phyloP scores from a whole-genome alignment of 352 stramenopile genomes.

The Phytophthora sp. region DNA sequence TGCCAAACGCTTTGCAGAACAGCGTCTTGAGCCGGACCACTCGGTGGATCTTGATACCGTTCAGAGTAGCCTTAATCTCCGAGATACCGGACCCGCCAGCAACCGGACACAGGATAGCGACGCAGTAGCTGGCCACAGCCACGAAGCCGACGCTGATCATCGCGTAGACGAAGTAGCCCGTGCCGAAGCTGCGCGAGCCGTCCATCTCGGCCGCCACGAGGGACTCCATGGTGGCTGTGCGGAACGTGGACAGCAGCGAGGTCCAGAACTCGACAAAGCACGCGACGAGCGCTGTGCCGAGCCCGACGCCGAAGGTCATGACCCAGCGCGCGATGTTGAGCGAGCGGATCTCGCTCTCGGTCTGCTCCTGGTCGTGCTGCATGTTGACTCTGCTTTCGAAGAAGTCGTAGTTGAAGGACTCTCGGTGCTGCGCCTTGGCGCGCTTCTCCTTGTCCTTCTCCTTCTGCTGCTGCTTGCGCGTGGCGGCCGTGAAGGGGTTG shows the following conservation, averaged over 20 bases:
- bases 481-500: slow-evolving; percentile 33
- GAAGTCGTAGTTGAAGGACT: slow-evolving; percentile 90
- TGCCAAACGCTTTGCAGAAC: slow-evolving; percentile 94
- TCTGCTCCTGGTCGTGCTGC: slow-evolving; percentile 88
- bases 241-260: slow-evolving; percentile 84
- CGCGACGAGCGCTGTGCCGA: slow-evolving; percentile 93
- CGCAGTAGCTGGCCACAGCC: slow-evolving; percentile 86
- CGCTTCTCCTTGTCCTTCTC: slow-evolving; percentile 75
- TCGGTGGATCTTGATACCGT: slow-evolving; percentile 97
- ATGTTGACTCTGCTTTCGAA: slow-evolving; percentile 88
- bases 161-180: slow-evolving; percentile 90
- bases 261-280: slow-evolving; percentile 94
- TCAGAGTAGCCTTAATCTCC: slow-evolving; percentile 99
- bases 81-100: slow-evolving; percentile 96
- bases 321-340: slow-evolving; percentile 93
- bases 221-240: slow-evolving; percentile 91
- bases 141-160: slow-evolving; percentile 94
- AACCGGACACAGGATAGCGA: slow-evolving; percentile 95
- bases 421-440: slow-evolving; percentile 84
- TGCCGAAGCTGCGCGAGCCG: slow-evolving; percentile 57
- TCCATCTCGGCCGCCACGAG: slow-evolving; percentile 67
- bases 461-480: slow-evolving; percentile 38
- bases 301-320: slow-evolving; percentile 95
- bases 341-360: slow-evolving; percentile 72
- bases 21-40: slow-evolving; percentile 97